Conservation (phyloP, 108 stramenopile species). For the Cyclostephanos invisitatus region DNA sequence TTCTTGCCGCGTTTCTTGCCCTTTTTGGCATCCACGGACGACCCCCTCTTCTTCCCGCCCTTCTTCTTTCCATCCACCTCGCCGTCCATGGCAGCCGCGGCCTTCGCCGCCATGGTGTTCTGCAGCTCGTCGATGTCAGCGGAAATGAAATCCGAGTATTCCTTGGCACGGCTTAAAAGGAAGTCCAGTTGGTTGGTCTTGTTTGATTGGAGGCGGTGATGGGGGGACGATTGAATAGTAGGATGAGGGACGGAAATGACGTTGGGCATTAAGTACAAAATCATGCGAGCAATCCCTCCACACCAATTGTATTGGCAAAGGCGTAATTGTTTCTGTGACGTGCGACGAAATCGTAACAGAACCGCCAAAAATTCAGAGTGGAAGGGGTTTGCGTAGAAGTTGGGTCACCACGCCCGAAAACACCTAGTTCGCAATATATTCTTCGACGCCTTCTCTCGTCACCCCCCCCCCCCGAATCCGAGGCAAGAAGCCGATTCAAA, state of each 20-base stretch:
- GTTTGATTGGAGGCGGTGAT: background rate
- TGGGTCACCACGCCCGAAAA: background rate
- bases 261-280: background rate
- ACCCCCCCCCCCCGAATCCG: background rate
- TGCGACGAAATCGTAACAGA: conserved; percentile 6
- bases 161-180: conserved; percentile 75
- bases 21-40: conserved; percentile 17
- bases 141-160: conserved; percentile 88
- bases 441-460: no score
- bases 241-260: background rate
- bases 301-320: no score
- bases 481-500: background rate
- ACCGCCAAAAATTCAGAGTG: no score
- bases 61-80: conserved; percentile 53
- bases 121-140: conserved; percentile 81
- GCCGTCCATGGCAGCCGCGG: conserved; percentile 34
- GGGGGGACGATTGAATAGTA: background rate
- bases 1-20: conserved; percentile 59
- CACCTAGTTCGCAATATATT: background rate
- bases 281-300: background rate
- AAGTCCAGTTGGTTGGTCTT: conserved; percentile 83
- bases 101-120: conserved; percentile 61
- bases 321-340: no score
- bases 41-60: conserved; percentile 49
- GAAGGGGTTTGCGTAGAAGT: background rate